Base-by-base conservation (phyloP, 306 rosid species). In the Vigna hirtella region DNA sequence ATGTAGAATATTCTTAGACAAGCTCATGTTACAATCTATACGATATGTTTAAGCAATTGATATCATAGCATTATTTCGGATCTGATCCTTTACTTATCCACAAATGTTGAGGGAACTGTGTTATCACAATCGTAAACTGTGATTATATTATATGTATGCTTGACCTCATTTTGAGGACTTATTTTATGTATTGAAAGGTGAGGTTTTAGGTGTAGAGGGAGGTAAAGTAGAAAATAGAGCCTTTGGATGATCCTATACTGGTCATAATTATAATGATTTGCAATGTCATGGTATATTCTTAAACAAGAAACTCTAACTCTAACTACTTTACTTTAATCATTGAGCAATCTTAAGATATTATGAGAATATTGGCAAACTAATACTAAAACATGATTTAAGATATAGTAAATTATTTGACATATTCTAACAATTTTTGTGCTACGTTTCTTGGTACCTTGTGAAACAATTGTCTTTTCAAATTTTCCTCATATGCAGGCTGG, bases 401-500 rank as follows among this genome's bases (percentile, higher is more conserved):
- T 36, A 66, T 20, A 51, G 20, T 42, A 42, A 17, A 43, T 30
- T 30, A 42, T 64, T 64, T 40, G 28, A n/a, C 15, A 18, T 65
- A 65, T 76, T 64, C 42, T 55, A 42, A 67, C 30, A 52, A 57
- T 51, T 15, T 53, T 56, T 10, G 18, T 45, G 48, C n/a, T 66
- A 40, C 16, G 18, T 57, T 78, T 66, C 53, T 65, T 38, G 62
- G 66, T 32, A 15, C 48, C 11, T 30, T 74, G 56, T 63, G 15
- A 56, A 56, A 66, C 58, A 28, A 2, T 11, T 59, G 61, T 38
- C 50, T 68, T 62, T 48, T 67, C 16, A 62, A 51, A 24, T 26
- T 77, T 57, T 24, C 75, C 66, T 75, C 74, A 22, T 77, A 43
- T 79, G 55, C 70, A 95, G 98, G 98, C 98, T 67, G 94, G 95